Conservation (phyloP, 345 rosid species). For the Moricandia moricandioides region DNA sequence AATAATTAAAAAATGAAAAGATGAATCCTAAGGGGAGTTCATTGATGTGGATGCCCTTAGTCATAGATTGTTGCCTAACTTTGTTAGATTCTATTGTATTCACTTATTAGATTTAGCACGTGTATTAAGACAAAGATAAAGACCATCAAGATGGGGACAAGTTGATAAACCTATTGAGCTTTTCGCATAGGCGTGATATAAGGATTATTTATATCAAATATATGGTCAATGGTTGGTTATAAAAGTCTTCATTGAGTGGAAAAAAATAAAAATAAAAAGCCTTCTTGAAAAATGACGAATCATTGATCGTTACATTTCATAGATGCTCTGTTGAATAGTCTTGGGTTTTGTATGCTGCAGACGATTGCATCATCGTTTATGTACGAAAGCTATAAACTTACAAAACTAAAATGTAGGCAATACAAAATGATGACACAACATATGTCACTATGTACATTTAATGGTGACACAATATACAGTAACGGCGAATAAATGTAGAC, state of each 20-base stretch:
- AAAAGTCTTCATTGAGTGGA: neutral
- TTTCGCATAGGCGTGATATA: neutral
- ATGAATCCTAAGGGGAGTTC: too few species aligned
- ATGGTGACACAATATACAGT: neutral
- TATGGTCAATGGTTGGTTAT: neutral
- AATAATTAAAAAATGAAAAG: too few species aligned
- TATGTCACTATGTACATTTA: neutral
- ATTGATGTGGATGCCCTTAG: too few species aligned
- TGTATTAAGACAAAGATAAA: slow-evolving; percentile 1
- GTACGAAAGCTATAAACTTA: neutral
- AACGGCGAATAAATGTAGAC: neutral
- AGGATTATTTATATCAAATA: neutral
- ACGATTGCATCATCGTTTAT: slow-evolving; percentile 14
- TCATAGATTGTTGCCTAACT: slow-evolving; percentile 26
- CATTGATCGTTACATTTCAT: slow-evolving; percentile 20
- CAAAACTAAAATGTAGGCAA: neutral
- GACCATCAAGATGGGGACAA: slow-evolving; percentile 12
- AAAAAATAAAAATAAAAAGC: neutral
- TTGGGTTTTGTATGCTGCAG: neutral
- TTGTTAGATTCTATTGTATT: slow-evolving; percentile 26
- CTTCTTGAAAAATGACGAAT: neutral
- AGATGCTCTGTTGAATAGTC: slow-evolving; percentile 6
- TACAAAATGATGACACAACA: neutral
- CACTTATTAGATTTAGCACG: slow-evolving; percentile 9
- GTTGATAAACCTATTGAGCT: neutral